phyloP scores from a whole-genome alignment of 139 green algal species.

The Chlamydomonas sp. region DNA sequence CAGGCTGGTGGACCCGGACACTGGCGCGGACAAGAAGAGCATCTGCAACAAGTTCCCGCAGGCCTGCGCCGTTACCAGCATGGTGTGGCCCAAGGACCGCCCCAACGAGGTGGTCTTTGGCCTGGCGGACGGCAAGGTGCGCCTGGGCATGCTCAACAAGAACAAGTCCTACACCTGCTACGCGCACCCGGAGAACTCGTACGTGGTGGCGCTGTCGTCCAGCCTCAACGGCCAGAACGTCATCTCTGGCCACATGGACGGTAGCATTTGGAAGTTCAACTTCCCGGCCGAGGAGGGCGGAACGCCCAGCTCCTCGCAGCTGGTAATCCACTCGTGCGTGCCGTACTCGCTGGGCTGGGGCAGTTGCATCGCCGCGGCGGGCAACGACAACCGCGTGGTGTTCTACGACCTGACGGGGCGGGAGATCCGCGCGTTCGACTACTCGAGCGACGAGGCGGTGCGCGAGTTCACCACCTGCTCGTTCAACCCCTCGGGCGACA shows the following conservation, averaged over 20 bases:
- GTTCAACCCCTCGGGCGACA: constrained; percentile 80
- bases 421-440: constrained; percentile 72
- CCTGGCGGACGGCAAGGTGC: constrained; percentile 79
- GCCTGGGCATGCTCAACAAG: constrained; percentile 71
- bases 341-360: constrained; percentile 78
- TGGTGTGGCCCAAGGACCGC: constrained; percentile 71
- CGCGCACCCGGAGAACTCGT: constrained; percentile 69
- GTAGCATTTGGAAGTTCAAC: constrained; percentile 76
- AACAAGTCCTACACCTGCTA: constrained; percentile 86
- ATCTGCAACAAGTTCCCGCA: constrained; percentile 92
- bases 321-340: constrained; percentile 70
- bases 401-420: constrained; percentile 74
- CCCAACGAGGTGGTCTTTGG: constrained; percentile 80
- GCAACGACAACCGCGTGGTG: constrained; percentile 76
- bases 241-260: constrained; percentile 77
- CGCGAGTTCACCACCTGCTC: constrained; percentile 64
- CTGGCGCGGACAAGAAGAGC: constrained; percentile 81
- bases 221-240: constrained; percentile 68
- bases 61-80: constrained; percentile 62
- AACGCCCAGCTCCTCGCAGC: constrained; percentile 47
- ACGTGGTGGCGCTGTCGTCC: constrained; percentile 71
- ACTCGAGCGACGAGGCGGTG: constrained; percentile 58
- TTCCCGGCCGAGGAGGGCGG: constrained; percentile 70
- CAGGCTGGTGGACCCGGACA: constrained; percentile 31
- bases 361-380: constrained; percentile 62